Percentiles rank a stretch among this genome's conserved stretches.
These are phyloP conservation scores for Candida multigemmis DNA, from an alignment of 805 yeast genomes.

Conservation along the genomic window DNA sequence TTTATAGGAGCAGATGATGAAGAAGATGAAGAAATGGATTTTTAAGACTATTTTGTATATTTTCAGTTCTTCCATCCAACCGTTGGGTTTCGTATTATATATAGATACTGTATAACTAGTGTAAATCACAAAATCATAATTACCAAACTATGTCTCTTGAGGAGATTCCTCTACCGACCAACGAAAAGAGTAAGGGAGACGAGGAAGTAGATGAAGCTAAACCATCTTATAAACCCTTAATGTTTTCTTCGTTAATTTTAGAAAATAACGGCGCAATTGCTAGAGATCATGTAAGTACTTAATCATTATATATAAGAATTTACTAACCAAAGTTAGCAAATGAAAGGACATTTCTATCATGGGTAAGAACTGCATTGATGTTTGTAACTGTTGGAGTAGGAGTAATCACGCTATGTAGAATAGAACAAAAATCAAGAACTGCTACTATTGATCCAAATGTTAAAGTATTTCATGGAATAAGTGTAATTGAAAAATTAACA, in stretches of 20 bases:
- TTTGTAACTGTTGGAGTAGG: slow-evolving; percentile 15
- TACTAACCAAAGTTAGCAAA: slow-evolving; percentile 21
- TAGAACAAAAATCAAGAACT: slow-evolving; percentile 1
- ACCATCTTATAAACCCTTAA: neutral
- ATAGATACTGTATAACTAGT: too few species aligned
- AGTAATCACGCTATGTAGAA: neutral
- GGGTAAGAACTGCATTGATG: slow-evolving; percentile 16
- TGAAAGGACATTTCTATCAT: slow-evolving; percentile 22
- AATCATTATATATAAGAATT: neutral
- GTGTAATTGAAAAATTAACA: slow-evolving; percentile 1
- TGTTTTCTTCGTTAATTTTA: slow-evolving; percentile 5
- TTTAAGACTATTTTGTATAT: neutral
- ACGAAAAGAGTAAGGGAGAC: neutral
- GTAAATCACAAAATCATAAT: too few species aligned
- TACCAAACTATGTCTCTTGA: too few species aligned
- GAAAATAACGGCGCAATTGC: slow-evolving; percentile 26
- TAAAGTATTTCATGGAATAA: slow-evolving; percentile 1
- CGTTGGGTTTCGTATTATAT: too few species aligned
- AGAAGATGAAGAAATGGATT: slow-evolving; percentile 16
- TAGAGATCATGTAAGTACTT: slow-evolving; percentile 27
- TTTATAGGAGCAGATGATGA: slow-evolving; percentile 38
- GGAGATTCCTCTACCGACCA: too few species aligned
- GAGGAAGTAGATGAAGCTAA: slow-evolving; percentile 1
- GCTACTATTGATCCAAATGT: slow-evolving; percentile 2
- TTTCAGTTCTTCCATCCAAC: slow-evolving; percentile 1